A percentile compares a stretch with the other conserved stretches of the same genome.
Conservation (phyloP, 2,329 filamentous ascomycete genomes). For the Cordyceps cateniannulata region DNA sequence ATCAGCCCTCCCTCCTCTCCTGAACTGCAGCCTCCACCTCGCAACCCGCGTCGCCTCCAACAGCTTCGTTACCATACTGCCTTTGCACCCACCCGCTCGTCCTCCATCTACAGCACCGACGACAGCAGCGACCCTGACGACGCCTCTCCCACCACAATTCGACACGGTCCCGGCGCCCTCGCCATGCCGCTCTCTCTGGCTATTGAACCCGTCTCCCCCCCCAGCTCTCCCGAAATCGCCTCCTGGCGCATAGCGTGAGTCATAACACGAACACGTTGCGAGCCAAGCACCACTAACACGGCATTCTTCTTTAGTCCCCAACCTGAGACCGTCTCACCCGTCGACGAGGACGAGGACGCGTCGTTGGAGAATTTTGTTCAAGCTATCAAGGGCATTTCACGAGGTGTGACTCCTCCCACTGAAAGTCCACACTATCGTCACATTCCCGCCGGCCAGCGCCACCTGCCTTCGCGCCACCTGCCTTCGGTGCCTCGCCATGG, state of each 20-base stretch:
- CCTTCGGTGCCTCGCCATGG: not conserved
- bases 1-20: constrained; percentile 18
- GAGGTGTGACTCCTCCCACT: not conserved
- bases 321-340: constrained; percentile 43
- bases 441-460: not conserved
- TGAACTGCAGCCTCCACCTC: constrained; percentile 27
- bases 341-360: constrained; percentile 38
- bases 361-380: constrained; percentile 1
- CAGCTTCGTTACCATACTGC: constrained; percentile 19
- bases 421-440: no score
- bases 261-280: constrained; percentile 8
- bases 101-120: constrained; percentile 47
- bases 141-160: constrained; percentile 28
- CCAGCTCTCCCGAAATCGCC: constrained; percentile 47
- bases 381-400: constrained; percentile 7
- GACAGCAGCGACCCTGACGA: constrained; percentile 9
- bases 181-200: constrained; percentile 23
- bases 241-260: constrained; percentile 37
- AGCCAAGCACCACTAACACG: constrained; percentile 11
- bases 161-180: constrained; percentile 16
- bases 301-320: constrained; percentile 17
- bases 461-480: not conserved
- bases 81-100: constrained; percentile 41
- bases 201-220: constrained; percentile 46
- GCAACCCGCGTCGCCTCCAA: constrained; percentile 29